phyloP scores from a whole-genome alignment of 371 early-diverging fungal genomes.

The Mucor ambiguus region DNA sequence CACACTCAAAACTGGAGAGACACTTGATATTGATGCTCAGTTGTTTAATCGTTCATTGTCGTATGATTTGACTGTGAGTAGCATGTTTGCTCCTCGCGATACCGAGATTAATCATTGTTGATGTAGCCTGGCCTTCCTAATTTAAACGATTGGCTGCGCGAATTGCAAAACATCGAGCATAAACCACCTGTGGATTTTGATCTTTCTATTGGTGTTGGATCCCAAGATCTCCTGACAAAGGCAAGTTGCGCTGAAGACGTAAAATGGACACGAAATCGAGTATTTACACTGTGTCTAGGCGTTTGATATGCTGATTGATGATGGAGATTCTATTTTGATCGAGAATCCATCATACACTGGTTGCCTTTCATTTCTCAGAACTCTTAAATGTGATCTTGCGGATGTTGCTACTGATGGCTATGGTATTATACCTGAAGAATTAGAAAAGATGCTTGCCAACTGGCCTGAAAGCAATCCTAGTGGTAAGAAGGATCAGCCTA shows the following conservation, averaged over 20 bases:
- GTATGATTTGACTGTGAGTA: constrained; percentile 60
- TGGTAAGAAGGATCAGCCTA: constrained; percentile 37
- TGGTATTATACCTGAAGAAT: constrained; percentile 55
- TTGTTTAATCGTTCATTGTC: constrained; percentile 51
- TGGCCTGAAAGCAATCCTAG: constrained; percentile 46
- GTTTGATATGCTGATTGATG: constrained; percentile 68
- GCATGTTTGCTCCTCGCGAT: background rate
- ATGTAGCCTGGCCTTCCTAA: constrained; percentile 64
- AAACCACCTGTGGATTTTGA: constrained; percentile 60
- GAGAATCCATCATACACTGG: constrained; percentile 83
- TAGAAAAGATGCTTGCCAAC: constrained; percentile 49
- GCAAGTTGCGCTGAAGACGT: constrained; percentile 16
- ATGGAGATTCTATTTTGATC: constrained; percentile 67
- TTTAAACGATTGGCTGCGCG: constrained; percentile 63
- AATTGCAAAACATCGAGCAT: constrained; percentile 66
- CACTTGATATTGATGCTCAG: constrained; percentile 45
- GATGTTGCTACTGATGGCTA: constrained; percentile 58
- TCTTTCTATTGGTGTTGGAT: constrained; percentile 75
- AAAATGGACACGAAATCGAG: background rate
- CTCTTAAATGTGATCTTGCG: constrained; percentile 67
- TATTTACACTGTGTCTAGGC: constrained; percentile 37
- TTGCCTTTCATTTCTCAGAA: constrained; percentile 69
- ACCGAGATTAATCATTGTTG: background rate
- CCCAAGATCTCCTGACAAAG: constrained; percentile 78
- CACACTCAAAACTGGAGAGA: constrained; percentile 64